A percentile compares a stretch with the other conserved stretches of the same genome.
phyloP scores from a whole-genome alignment of 306 rosid species.

The Luffa acutangula region DNA sequence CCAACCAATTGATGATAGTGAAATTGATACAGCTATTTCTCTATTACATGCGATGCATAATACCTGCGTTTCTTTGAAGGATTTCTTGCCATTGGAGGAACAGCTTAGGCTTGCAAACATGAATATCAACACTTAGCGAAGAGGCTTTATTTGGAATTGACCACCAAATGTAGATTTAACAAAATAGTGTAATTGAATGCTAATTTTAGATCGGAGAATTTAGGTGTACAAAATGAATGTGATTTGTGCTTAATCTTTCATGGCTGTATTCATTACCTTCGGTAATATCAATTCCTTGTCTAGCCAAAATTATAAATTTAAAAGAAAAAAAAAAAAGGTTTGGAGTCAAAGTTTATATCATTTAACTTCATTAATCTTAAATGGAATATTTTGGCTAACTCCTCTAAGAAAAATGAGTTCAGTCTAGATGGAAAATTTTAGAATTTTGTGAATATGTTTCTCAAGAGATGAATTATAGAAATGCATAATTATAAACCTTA shows the following conservation, averaged over 20 bases:
- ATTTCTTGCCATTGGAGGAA: constrained; percentile 65
- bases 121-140: constrained; percentile 12
- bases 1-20: constrained; percentile 66
- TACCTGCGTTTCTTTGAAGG: constrained; percentile 47
- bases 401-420: neutral
- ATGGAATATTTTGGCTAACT: neutral
- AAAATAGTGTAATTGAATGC: neutral
- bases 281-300: neutral
- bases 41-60: constrained; percentile 42
- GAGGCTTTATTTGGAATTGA: neutral
- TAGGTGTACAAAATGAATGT: neutral
- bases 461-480: neutral
- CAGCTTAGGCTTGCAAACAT: constrained; percentile 68
- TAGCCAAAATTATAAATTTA: neutral
- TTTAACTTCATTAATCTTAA: neutral
- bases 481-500: neutral
- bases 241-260: neutral
- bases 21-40: constrained; percentile 38
- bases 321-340: neutral
- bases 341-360: neutral
- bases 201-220: neutral
- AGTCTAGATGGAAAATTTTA: neutral
- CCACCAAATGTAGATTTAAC: neutral
- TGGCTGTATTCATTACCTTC: neutral
- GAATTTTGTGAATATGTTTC: neutral